phyloP scores from a whole-genome alignment of 768 basidiomycete species.

The Boletus patriciae region DNA sequence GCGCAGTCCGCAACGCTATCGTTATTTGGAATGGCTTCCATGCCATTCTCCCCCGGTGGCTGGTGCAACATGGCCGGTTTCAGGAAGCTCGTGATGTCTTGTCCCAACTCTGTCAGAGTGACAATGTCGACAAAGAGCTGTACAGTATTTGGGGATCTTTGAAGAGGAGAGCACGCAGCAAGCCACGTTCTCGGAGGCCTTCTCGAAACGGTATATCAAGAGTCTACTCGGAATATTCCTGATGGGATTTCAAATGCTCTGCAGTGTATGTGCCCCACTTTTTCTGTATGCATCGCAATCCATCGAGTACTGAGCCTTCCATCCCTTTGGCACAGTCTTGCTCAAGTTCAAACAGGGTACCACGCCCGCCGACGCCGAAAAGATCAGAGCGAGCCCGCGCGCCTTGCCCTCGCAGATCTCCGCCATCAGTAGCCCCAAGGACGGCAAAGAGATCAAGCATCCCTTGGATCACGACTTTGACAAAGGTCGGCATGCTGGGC shows the following conservation, averaged over 20 bases:
- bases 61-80: conserved; percentile 34
- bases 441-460: conserved; percentile 18
- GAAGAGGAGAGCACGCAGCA: conserved; percentile 20
- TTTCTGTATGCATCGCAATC: neutral
- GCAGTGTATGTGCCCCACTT: conserved; percentile 21
- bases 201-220: conserved; percentile 29
- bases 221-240: conserved; percentile 44
- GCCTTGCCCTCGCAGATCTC: conserved; percentile 21
- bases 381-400: conserved; percentile 1
- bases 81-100: conserved; percentile 36
- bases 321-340: conserved; percentile 18
- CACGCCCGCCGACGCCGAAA: conserved; percentile 4
- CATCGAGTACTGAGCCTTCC: neutral
- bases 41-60: conserved; percentile 25
- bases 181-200: conserved; percentile 29
- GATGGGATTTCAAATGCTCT: conserved; percentile 45
- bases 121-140: conserved; percentile 24
- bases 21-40: conserved; percentile 25
- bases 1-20: conserved; percentile 19
- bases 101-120: conserved; percentile 12
- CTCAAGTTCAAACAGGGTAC: conserved; percentile 22
- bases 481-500: conserved; percentile 13
- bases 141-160: conserved; percentile 18
- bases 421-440: conserved; percentile 11
- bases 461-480: conserved; percentile 24